These are phyloP conservation scores for Whalleya microplaca DNA, from an alignment of 2,329 filamentous ascomycete genomes.

Conservation along the genomic window DNA sequence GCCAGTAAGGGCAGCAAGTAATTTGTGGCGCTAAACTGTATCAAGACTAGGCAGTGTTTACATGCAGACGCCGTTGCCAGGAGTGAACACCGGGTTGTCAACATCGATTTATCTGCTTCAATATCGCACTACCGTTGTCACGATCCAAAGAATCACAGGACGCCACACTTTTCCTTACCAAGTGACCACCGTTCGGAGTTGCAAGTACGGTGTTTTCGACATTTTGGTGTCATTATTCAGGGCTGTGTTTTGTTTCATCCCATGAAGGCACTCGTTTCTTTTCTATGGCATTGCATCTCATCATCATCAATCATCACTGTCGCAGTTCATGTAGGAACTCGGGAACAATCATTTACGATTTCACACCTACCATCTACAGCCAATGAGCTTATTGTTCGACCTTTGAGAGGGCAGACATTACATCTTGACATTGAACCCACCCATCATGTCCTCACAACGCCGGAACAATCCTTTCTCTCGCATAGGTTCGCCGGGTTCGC, in stretches of 20 bases:
- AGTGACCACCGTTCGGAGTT: not conserved
- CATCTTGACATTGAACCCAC: conserved; percentile 57
- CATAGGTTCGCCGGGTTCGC: conserved; percentile 65
- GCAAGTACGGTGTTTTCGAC: conserved; percentile 1
- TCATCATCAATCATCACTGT: conserved; percentile 7
- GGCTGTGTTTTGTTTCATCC: not conserved
- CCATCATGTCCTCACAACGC: conserved; percentile 66
- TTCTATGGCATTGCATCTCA: conserved; percentile 31
- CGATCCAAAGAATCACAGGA: not conserved
- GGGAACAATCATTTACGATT: conserved; percentile 9
- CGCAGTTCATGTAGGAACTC: conserved; percentile 13
- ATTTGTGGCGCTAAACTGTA: not conserved
- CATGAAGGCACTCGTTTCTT: conserved; percentile 22
- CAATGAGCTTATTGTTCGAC: conserved; percentile 15
- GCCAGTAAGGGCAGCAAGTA: not conserved
- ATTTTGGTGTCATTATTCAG: conserved; percentile 8
- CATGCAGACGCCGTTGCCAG: conserved; percentile 31
- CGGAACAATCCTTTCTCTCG: conserved; percentile 81
- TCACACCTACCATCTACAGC: conserved; percentile 2
- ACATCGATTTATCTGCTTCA: conserved; percentile 16
- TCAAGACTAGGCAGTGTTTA: conserved; percentile 16
- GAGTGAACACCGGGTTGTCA: conserved; percentile 22
- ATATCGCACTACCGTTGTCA: not conserved
- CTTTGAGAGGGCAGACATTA: conserved; percentile 11
- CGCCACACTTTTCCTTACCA: not conserved